These are phyloP conservation scores for Fusarium foetens DNA, from an alignment of 2,329 filamentous ascomycete species.

Conservation along the genomic window DNA sequence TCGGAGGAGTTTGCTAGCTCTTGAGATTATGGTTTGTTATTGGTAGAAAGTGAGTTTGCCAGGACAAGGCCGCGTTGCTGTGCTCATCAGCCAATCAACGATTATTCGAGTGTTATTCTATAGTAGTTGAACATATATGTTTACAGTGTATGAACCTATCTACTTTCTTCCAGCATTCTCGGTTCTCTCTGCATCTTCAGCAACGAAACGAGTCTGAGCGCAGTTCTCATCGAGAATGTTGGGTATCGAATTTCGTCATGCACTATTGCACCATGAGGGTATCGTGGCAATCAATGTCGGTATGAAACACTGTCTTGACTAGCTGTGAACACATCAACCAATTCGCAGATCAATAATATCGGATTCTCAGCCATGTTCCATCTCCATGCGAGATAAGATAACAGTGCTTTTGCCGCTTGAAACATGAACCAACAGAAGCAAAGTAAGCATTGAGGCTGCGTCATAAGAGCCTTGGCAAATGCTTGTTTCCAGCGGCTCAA, in stretches of 20 bases:
- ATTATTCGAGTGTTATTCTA: not conserved
- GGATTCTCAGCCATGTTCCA: not conserved
- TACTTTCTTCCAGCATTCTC: not conserved
- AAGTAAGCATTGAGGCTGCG: not conserved
- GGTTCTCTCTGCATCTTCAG: not conserved
- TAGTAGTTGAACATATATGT: fast-evolving
- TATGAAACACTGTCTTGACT: not conserved
- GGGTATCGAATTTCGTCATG: not conserved
- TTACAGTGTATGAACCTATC: not conserved
- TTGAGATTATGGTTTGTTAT: no score
- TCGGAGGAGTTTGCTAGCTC: fast-evolving
- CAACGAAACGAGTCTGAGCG: not conserved
- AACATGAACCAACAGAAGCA: not conserved
- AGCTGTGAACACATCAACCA: not conserved
- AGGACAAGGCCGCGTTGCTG: not conserved
- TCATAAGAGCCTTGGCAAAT: constrained; percentile 13
- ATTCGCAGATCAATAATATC: not conserved
- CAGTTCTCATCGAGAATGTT: no score
- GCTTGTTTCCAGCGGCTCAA: constrained; percentile 8
- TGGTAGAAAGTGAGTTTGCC: not conserved
- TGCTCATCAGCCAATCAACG: not conserved
- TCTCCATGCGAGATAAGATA: constrained; percentile 2
- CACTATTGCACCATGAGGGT: not conserved
- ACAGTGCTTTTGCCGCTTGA: not conserved
- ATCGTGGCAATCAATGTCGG: not conserved